phyloP scores from a whole-genome alignment of 1,284 basidiomycete species.

The Termitomyces sp. region DNA sequence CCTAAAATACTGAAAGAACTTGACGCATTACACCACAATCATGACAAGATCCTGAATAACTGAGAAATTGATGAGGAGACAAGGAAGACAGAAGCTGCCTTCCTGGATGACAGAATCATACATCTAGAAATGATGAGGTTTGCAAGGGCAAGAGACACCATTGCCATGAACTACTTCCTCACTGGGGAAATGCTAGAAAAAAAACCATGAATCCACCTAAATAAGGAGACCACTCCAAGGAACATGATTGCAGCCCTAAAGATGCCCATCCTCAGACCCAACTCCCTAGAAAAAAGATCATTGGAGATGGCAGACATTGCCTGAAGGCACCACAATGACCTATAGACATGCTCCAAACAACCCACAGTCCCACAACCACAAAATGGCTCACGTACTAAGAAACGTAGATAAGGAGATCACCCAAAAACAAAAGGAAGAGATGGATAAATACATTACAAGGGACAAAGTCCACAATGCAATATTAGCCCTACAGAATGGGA shows the following conservation, averaged over 20 bases:
- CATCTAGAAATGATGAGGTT: background rate
- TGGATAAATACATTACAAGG: background rate
- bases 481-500: too few relatives aligned
- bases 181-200: constrained; percentile 22
- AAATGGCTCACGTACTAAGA: too few relatives aligned
- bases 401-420: too few relatives aligned
- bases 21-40: background rate
- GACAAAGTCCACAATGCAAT: constrained; percentile 22
- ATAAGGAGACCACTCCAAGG: constrained; percentile 22
- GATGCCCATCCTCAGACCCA: background rate
- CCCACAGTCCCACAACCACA: too few relatives aligned
- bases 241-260: constrained; percentile 21
- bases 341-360: background rate
- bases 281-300: background rate
- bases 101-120: background rate
- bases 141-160: background rate
- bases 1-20: background rate
- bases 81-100: background rate
- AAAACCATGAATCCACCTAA: constrained; percentile 27
- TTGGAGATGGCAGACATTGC: constrained; percentile 21
- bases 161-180: background rate
- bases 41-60: background rate
- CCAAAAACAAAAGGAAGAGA: too few relatives aligned
- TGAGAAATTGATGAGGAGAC: rapidly evolving
- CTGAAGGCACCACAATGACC: background rate